Percentiles rank a stretch among this genome's conserved stretches.
Conservation (phyloP, 2,329 filamentous ascomycete genomes). For the Apiospora saccharicola region DNA sequence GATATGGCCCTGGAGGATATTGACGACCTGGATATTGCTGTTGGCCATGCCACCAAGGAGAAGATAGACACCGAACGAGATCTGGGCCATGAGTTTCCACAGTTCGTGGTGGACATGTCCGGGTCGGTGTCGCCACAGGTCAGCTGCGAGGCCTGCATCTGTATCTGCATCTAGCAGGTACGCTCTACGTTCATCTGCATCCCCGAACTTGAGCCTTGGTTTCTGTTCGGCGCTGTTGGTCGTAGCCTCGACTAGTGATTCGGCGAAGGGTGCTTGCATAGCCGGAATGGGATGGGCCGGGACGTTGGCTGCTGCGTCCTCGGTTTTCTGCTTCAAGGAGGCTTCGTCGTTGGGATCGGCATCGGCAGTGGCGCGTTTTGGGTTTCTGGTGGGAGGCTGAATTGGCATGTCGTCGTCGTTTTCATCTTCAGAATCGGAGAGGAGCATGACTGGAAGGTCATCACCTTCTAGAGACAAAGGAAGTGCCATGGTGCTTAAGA, state of each 20-base stretch:
- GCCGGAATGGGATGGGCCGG: conserved; percentile 73
- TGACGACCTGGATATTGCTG: conserved; percentile 86
- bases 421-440: conserved; percentile 31
- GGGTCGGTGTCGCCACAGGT: conserved; percentile 77
- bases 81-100: conserved; percentile 89
- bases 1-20: conserved; percentile 89
- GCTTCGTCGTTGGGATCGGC: conserved; percentile 32
- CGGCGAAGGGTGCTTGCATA: conserved; percentile 84
- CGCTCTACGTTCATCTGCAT: conserved; percentile 69
- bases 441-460: conserved; percentile 27
- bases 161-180: conserved; percentile 72
- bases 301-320: conserved; percentile 43
- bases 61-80: conserved; percentile 91
- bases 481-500: conserved; percentile 20
- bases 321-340: conserved; percentile 39
- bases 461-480: conserved; percentile 29
- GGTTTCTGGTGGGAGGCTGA: conserved; percentile 24
- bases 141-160: conserved; percentile 74
- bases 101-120: conserved; percentile 85
- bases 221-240: conserved; percentile 54
- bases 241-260: conserved; percentile 78
- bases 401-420: conserved; percentile 18
- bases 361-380: conserved; percentile 31
- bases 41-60: conserved; percentile 86
- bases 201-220: conserved; percentile 60